Evolutionary conservation across 805 yeast genomes (phyloP).

Genomic region (Pichia sporocuriosa): DNA sequence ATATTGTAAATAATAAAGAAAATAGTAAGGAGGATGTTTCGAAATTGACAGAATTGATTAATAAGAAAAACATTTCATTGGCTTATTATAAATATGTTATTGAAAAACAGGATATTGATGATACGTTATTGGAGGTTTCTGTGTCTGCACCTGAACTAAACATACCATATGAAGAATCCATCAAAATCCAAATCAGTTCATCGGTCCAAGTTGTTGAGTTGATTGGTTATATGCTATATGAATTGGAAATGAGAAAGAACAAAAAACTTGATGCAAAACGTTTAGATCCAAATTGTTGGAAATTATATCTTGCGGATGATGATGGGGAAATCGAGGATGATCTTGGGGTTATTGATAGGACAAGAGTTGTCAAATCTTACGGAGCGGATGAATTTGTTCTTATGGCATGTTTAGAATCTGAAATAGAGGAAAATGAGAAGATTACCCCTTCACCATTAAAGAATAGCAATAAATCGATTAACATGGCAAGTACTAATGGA

Average conservation of each 20-base stretch:
- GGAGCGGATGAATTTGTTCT: constrained; percentile 80
- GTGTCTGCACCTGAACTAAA: constrained; percentile 18
- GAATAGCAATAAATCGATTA: not conserved
- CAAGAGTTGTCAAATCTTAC: constrained; percentile 57
- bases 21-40: not conserved
- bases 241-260: constrained; percentile 19
- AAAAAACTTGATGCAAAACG: constrained; percentile 9
- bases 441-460: constrained; percentile 44
- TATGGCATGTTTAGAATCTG: constrained; percentile 48
- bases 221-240: constrained; percentile 46
- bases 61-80: constrained; percentile 38
- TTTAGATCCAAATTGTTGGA: constrained; percentile 65
- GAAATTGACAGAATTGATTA: constrained; percentile 38
- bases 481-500: not conserved
- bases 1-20: too few species aligned
- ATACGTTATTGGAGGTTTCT: constrained; percentile 13
- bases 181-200: constrained; percentile 25
- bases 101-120: constrained; percentile 9
- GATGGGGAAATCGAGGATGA: constrained; percentile 92
- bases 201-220: constrained; percentile 45
- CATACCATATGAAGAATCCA: constrained; percentile 6
- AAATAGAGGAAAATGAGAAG: constrained; percentile 40
- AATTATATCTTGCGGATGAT: constrained; percentile 78
- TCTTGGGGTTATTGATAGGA: constrained; percentile 79
- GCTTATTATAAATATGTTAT: constrained; percentile 30